Evolutionary conservation across 805 yeast genomes (phyloP).

Genomic region (Saccharomycopsis amapae): DNA sequence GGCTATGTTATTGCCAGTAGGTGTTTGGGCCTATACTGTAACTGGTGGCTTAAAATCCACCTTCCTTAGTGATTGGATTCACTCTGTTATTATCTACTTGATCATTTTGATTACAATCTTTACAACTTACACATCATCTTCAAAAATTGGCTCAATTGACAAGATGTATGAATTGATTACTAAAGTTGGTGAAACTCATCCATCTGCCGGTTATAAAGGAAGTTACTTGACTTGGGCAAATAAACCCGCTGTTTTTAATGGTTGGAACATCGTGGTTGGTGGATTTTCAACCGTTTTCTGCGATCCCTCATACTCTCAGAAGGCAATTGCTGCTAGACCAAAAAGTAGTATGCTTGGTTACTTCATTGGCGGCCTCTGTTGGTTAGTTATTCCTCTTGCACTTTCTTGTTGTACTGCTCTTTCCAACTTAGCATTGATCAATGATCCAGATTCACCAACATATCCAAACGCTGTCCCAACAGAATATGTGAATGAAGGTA

Average conservation of each 20-base stretch:
- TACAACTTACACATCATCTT: slow-evolving; percentile 29
- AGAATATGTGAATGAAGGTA: slow-evolving; percentile 32
- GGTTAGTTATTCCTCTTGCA: slow-evolving; percentile 35
- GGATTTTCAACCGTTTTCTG: slow-evolving; percentile 32
- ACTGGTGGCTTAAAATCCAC: slow-evolving; percentile 49
- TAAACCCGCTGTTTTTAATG: slow-evolving; percentile 28
- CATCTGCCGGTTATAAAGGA: slow-evolving; percentile 30
- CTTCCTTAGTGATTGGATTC: slow-evolving; percentile 44
- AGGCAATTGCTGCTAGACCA: slow-evolving; percentile 38
- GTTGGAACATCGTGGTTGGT: slow-evolving; percentile 29
- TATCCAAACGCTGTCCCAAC: slow-evolving; percentile 29
- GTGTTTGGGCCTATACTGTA: slow-evolving; percentile 41
- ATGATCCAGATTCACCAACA: slow-evolving; percentile 29
- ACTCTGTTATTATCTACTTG: slow-evolving; percentile 37
- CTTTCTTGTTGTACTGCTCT: slow-evolving; percentile 33
- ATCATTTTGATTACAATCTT: slow-evolving; percentile 33
- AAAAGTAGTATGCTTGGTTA: slow-evolving; percentile 31
- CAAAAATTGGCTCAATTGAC: slow-evolving; percentile 37
- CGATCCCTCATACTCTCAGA: slow-evolving; percentile 36
- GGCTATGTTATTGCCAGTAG: slow-evolving; percentile 38
- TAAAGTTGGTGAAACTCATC: slow-evolving; percentile 29
- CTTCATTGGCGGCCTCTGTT: slow-evolving; percentile 33
- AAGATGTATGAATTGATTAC: slow-evolving; percentile 37
- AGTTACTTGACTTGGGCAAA: slow-evolving; percentile 33
- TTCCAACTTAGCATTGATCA: slow-evolving; percentile 31